A percentile compares a stretch with the other conserved stretches of the same genome.
Evolutionary conservation across 192 early-diverging fungal species (phyloP).

Genomic region (Podila minutissima): DNA sequence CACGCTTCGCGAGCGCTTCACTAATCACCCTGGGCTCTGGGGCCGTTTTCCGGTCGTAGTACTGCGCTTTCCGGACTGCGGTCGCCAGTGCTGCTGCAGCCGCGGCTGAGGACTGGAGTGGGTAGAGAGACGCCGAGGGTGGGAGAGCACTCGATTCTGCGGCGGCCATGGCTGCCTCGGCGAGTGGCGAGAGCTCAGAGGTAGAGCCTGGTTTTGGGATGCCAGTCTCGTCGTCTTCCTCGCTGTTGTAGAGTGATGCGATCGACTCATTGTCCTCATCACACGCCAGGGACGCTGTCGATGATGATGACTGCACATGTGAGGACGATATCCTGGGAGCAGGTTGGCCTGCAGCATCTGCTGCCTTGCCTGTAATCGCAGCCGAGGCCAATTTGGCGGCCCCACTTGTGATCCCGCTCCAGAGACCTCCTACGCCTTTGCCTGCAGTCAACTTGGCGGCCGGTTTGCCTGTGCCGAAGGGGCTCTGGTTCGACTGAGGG

Average conservation of each 20-base stretch:
- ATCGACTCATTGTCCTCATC: slow-evolving; percentile 5
- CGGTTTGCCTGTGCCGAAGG: slow-evolving; percentile 31
- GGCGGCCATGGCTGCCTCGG: slow-evolving; percentile 27
- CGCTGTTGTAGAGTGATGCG: background rate
- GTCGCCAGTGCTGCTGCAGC: slow-evolving; percentile 4
- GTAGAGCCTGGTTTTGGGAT: background rate
- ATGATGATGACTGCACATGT: background rate
- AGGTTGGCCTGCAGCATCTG: slow-evolving; percentile 11
- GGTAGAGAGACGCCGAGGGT: slow-evolving; percentile 20
- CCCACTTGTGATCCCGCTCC: slow-evolving; percentile 34
- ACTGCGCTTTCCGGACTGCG: background rate
- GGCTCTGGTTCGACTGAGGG: slow-evolving; percentile 34
- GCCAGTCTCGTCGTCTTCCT: background rate
- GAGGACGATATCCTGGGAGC: background rate
- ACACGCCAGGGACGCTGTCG: background rate
- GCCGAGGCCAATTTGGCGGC: slow-evolving; percentile 36
- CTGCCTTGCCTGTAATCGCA: slow-evolving; percentile 24
- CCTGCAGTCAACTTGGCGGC: slow-evolving; percentile 13
- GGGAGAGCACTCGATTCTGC: slow-evolving; percentile 20
- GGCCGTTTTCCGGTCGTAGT: slow-evolving; percentile 21
- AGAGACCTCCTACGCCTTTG: slow-evolving; percentile 38
- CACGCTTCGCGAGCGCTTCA: slow-evolving; percentile 80
- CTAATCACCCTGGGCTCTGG: slow-evolving; percentile 81
- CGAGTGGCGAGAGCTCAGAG: slow-evolving; percentile 33
- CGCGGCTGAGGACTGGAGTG: background rate